Evolutionary conservation across 1,139 yeast species (phyloP), one percentile per base, ranked within the genome.

Genomic region (Nakaseomyces sp.): DNA sequence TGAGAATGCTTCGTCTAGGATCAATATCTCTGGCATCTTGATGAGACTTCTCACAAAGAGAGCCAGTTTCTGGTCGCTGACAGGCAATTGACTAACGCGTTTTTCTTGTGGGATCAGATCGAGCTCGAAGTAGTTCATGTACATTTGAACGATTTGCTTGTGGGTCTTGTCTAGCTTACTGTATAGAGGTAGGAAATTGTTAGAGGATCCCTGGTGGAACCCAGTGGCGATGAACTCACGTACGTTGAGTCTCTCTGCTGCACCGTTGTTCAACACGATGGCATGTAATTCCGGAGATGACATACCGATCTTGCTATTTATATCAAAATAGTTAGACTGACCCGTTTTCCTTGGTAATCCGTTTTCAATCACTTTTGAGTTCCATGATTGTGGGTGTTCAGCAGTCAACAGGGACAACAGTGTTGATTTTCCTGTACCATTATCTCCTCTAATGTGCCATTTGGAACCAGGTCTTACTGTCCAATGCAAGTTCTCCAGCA

Each of bases 381-480:
- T 80, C 97, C 97, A 91, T 1, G 96, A 81, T 62, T 91, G 96
- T 0, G 98, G 98, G 59, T 91, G 98, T 56, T 91, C 98, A 2
- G 95, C 91, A 0, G 96, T 87, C 30, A 91, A 71, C 36, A 91
- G 64, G 1, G 96, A 79, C 15, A 91, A 65, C 16, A 91, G 65
- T 0, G 98, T 91, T 3, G 96, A 84, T 59, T 91, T 91, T 1
- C 98, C 98, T 0, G 94, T 73, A 1, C 98, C 98, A 54, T 91
- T 91, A 49, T 80, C 77, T 5, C 98, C 98, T 45, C 82, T 69
- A 32, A 91, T 72, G 58, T 93, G 89, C 95, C 96, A 88, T 55
- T 76, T 81, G 19, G 87, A 83, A 2, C 95, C 95, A 25, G 68
- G 68, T 3, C 71, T 69, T 7, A 88, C 80, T 16, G 65, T 67